Conservation (phyloP, 495 filamentous ascomycete species). For the Chaetomium cochliodes region DNA sequence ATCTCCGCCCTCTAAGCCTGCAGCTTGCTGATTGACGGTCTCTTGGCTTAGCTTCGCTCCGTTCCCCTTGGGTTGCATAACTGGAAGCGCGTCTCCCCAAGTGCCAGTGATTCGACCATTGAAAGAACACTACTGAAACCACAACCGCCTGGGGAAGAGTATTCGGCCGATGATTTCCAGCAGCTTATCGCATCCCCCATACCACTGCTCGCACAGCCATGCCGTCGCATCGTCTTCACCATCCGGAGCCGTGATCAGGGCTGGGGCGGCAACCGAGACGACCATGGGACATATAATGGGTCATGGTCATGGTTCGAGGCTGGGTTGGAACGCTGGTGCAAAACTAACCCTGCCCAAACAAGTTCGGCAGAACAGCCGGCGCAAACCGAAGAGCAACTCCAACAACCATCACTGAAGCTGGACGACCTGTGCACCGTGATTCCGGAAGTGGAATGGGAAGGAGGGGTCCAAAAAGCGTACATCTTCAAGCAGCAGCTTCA, state of each 20-base stretch:
- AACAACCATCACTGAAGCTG: conserved; percentile 15
- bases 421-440: conserved; percentile 25
- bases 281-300: conserved; percentile 50
- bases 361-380: not conserved
- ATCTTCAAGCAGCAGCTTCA: conserved; percentile 43
- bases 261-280: conserved; percentile 42
- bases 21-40: not conserved
- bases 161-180: conserved; percentile 34
- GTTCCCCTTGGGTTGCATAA: conserved; percentile 42
- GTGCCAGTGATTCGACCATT: conserved; percentile 1
- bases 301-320: conserved; percentile 74
- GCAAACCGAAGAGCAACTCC: not conserved
- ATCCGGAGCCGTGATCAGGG: conserved; percentile 68
- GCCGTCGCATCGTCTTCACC: conserved; percentile 62
- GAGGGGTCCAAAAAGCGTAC: conserved; percentile 1
- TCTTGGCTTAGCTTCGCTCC: conserved; percentile 41
- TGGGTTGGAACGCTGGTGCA: conserved; percentile 51
- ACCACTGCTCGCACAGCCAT: conserved; percentile 43
- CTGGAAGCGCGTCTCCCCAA: conserved; percentile 12
- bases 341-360: conserved; percentile 1
- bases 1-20: not conserved
- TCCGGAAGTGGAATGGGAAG: conserved; percentile 16
- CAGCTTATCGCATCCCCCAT: conserved; percentile 32
- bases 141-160: conserved; percentile 31
- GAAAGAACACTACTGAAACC: conserved; percentile 5